Evolutionary conservation across 176 grass and related monocot genomes (phyloP), one percentile per base, ranked within the genome.

Genomic region (Luzula sylvatica): DNA sequence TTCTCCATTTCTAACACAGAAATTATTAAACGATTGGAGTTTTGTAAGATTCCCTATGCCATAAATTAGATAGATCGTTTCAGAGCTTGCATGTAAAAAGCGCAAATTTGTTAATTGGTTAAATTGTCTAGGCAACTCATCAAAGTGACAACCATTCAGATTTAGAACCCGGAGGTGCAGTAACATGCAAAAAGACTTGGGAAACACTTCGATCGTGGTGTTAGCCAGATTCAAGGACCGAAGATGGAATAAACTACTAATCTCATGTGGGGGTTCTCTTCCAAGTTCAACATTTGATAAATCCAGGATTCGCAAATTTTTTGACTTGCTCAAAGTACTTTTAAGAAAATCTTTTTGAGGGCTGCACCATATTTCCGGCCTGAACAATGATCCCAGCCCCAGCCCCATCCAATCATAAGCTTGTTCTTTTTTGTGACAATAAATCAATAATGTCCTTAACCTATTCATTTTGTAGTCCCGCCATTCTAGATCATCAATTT

Each of bases 401-500:
- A n/a, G n/a, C n/a, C n/a, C n/a, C n/a, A n/a, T n/a, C n/a, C n/a
- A n/a, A n/a, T n/a, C n/a, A n/a, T n/a, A n/a, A n/a, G n/a, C 42
- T 11, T 3, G 5, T 21, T 52, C 65, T 72, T 27, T 72, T 8
- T 13, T 18, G 28, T 55, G 50, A 66, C 65, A 50, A 72, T 71
- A 78, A 38, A 78, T 51, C 21, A 78, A 56, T 18, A 72, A 9
- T 5, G 52, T 78, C 3, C 59, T 15, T 7, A 66, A 26, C 4
- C 25, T 72, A 30, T 18, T 51, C 8, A 16, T 23, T 24, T 72
- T 38, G 4, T 24, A 21, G 14, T 45, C 3, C 15, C 28, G n/a
- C 26, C 26, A 26, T 1, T 32, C 52, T 32, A 52, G 17, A 32
- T 32, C 29, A 32, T 50, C 16, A 27, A 54, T 53, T 43, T 66